Evolutionary conservation across 306 rosid genomes (phyloP).

Genomic region (Parietaria judaica): DNA sequence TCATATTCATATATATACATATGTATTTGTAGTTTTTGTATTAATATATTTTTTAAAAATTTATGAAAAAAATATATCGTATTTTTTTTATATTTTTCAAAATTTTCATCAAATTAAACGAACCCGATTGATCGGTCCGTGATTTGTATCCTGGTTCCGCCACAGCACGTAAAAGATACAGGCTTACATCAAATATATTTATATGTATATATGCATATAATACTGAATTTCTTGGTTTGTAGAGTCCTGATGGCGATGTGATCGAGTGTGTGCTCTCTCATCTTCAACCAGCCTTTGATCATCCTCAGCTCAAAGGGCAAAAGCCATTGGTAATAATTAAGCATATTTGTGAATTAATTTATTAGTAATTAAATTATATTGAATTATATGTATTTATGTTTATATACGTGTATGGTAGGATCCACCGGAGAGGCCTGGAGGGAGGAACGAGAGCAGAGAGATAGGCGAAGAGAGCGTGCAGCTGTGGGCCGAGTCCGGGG

Average conservation of each 20-base stretch:
- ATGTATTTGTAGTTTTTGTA: too few relatives aligned
- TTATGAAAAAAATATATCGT: neutral
- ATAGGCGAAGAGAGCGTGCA: constrained; percentile 41
- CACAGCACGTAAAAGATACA: too few relatives aligned
- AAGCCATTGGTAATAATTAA: constrained; percentile 62
- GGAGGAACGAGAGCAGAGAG: constrained; percentile 28
- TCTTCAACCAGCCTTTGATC: constrained; percentile 95
- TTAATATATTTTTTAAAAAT: neutral
- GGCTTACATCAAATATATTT: too few relatives aligned
- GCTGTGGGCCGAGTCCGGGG: constrained; percentile 71
- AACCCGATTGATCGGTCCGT: too few relatives aligned
- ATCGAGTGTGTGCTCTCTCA: constrained; percentile 80
- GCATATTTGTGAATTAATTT: too few relatives aligned
- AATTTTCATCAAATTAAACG: neutral
- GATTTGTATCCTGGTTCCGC: too few relatives aligned
- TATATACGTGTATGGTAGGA: constrained; percentile 50
- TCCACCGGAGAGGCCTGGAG: constrained; percentile 79
- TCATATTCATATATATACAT: neutral
- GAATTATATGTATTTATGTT: neutral
- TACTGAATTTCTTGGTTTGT: constrained; percentile 14
- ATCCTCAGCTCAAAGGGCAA: constrained; percentile 59
- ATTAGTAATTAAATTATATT: too few relatives aligned
- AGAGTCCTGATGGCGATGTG: constrained; percentile 97
- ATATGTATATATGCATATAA: too few relatives aligned
- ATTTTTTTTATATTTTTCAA: neutral